Conservation (phyloP, 305 asterid species). For the Fraxinus angustifolia region DNA sequence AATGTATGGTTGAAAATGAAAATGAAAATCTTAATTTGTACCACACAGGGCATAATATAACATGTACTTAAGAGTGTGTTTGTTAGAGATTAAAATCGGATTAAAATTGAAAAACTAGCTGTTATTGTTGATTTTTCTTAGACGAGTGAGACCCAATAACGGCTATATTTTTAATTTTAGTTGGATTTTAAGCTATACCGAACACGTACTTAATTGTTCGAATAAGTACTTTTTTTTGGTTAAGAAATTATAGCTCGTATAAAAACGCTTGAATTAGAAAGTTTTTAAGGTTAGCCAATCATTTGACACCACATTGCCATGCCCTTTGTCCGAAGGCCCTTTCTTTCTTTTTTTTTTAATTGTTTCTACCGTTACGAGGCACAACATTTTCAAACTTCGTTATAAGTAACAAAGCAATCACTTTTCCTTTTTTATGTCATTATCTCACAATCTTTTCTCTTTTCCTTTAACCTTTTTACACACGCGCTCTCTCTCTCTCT, state of each 20-base stretch:
- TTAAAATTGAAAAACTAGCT: too few relatives aligned
- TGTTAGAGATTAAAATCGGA: too few relatives aligned
- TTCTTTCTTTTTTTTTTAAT: not conserved
- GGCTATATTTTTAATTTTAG: too few relatives aligned
- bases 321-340: not conserved
- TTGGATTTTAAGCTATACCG: too few relatives aligned
- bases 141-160: too few relatives aligned
- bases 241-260: not conserved
- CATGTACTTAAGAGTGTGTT: not conserved
- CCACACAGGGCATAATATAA: too few relatives aligned
- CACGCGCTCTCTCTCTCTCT: not conserved
- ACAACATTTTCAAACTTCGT: slow-evolving; percentile 28
- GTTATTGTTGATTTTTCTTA: too few relatives aligned
- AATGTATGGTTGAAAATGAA: too few relatives aligned
- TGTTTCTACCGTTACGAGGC: slow-evolving; percentile 24
- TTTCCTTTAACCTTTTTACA: slow-evolving; percentile 14
- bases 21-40: too few relatives aligned
- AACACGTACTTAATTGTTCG: too few relatives aligned
- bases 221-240: not conserved
- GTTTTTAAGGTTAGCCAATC: not conserved
- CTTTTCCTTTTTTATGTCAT: slow-evolving; percentile 27
- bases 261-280: not conserved
- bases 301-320: not conserved
- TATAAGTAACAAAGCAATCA: slow-evolving; percentile 63
- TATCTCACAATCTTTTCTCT: slow-evolving; percentile 31